Evolutionary conservation across 768 basidiomycete genomes (phyloP), one percentile per base, ranked within the genome.

Genomic region (Collybiopsis confluens): DNA sequence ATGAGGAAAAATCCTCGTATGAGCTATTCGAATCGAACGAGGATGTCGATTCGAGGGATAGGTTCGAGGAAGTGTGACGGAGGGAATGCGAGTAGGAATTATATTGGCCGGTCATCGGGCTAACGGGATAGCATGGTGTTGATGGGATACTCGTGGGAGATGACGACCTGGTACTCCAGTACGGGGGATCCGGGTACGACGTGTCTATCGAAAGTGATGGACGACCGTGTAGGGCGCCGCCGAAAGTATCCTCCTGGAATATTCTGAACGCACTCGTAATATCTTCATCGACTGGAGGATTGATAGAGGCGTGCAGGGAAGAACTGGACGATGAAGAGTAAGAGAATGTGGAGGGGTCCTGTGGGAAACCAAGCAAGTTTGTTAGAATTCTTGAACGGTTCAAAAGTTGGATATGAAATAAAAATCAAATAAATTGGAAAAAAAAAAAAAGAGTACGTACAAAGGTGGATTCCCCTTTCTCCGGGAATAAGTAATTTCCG

Each of bases 271-370:
- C 35, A 30, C 23, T 36, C 43, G 42, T 16, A 21, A 37, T n/a
- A 18, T 42, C 20, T 0, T 43, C 46, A 18, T 42, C 51, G 43
- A 23, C 41, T 5, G 49, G 20, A 26, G 38, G 59, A 59, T 23
- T 62, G 59, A 30, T 54, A 64, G 60, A 35, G 65, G 56, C 10
- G 65, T 63, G 48, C 66, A 64, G 58, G 69, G 60, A 54, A 67
- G 71, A 4, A 63, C 50, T 2, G 68, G 61, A 7, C 64, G 24
- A 1, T 71, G 70, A 6, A 56, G 76, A 69, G 64, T 78, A 80
- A 40, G 78, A 72, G 65, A 78, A 79, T 43, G 69, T 58, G 54
- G 65, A 66, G 54, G 78, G 76, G 55, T 73, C 73, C 78, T 79
- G 58, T 42, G n/a, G n/a, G n/a, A n/a, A n/a, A n/a, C n/a, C n/a